phyloP scores from a whole-genome alignment of 805 yeast species.

The Kodamaea leandrae region DNA sequence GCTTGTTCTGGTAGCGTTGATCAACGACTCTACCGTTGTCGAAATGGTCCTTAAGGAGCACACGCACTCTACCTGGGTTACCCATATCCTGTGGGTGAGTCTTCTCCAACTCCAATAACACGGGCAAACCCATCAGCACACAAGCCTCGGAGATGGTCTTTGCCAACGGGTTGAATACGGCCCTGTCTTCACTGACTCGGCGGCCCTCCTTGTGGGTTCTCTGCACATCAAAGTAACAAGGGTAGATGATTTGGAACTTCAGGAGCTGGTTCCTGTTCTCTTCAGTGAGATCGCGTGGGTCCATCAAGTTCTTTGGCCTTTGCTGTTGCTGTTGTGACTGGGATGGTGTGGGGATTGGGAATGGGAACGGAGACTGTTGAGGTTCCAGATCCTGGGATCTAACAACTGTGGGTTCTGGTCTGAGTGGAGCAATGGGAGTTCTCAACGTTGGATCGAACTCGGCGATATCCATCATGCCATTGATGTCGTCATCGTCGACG shows the following conservation, averaged over 20 bases:
- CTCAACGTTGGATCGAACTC: slow-evolving; percentile 71
- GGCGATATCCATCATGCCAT: slow-evolving; percentile 87
- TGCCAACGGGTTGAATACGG: slow-evolving; percentile 87
- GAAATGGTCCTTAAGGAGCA: slow-evolving; percentile 50
- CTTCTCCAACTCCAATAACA: slow-evolving; percentile 73
- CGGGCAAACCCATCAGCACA: slow-evolving; percentile 36
- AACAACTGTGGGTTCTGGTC: slow-evolving; percentile 55
- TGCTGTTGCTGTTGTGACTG: slow-evolving; percentile 6
- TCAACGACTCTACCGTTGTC: slow-evolving; percentile 39
- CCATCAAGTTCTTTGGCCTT: slow-evolving; percentile 25
- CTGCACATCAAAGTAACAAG: slow-evolving; percentile 84
- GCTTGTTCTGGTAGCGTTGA: slow-evolving; percentile 44
- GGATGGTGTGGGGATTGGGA: slow-evolving; percentile 15
- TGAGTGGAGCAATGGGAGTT: slow-evolving; percentile 68
- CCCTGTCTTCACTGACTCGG: slow-evolving; percentile 63
- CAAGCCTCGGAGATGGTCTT: slow-evolving; percentile 76
- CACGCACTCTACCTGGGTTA: slow-evolving; percentile 93
- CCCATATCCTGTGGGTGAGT: slow-evolving; percentile 96
- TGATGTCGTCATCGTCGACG: slow-evolving; percentile 81
- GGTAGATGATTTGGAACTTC: slow-evolving; percentile 74
- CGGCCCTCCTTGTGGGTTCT: slow-evolving; percentile 81
- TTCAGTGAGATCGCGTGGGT: slow-evolving; percentile 40
- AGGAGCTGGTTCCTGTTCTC: slow-evolving; percentile 65
- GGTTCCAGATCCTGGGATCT: slow-evolving; percentile 56
- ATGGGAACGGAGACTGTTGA: slow-evolving; percentile 17